These are phyloP conservation scores for Fusarium nurragi DNA, from an alignment of 2,329 filamentous ascomycete genomes.

Conservation along the genomic window DNA sequence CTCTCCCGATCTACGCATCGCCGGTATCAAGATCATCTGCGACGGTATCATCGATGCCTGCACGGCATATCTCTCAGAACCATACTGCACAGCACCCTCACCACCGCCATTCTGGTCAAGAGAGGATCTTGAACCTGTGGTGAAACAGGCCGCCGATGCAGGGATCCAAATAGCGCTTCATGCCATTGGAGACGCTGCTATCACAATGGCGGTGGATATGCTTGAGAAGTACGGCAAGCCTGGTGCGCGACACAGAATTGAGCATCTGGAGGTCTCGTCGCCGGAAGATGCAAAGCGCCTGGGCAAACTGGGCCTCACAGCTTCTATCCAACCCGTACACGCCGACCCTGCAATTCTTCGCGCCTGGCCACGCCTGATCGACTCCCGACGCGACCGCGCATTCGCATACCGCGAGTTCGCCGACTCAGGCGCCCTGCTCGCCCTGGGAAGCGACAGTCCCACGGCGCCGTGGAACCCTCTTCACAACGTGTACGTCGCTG, in stretches of 20 bases:
- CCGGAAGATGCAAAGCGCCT: conserved; percentile 65
- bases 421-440: conserved; percentile 61
- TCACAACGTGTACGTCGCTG: conserved; percentile 64
- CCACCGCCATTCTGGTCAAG: conserved; percentile 63
- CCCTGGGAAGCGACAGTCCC: conserved; percentile 65
- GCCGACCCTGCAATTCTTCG: conserved; percentile 67
- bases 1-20: conserved; percentile 57
- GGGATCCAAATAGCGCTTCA: conserved; percentile 69
- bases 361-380: conserved; percentile 67
- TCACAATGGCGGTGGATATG: conserved; percentile 64
- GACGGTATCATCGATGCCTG: conserved; percentile 72
- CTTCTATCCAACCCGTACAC: conserved; percentile 66
- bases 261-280: conserved; percentile 69
- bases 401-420: conserved; percentile 71
- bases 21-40: conserved; percentile 70
- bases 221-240: conserved; percentile 56
- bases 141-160: conserved; percentile 60
- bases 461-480: conserved; percentile 64
- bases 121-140: conserved; percentile 62
- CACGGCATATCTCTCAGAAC: conserved; percentile 66
- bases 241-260: conserved; percentile 65
- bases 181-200: conserved; percentile 69
- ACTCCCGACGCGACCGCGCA: conserved; percentile 63
- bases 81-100: conserved; percentile 59
- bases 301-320: conserved; percentile 65